Evolutionary conservation across 306 rosid genomes (phyloP).

Genomic region (Quercus bicolor): DNA sequence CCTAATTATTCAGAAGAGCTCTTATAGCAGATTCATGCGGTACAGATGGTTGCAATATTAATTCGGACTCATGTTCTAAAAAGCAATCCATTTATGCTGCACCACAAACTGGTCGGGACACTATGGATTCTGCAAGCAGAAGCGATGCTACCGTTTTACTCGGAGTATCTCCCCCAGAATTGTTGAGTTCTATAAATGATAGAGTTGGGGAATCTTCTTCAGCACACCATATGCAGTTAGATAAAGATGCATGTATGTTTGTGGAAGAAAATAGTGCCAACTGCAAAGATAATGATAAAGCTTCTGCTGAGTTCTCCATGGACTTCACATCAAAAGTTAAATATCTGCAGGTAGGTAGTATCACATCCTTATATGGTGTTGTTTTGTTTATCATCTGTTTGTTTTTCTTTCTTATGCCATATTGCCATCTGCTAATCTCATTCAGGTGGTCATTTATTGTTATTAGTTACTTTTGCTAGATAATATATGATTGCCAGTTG

Average conservation of each 20-base stretch:
- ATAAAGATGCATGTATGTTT: slow-evolving; percentile 13
- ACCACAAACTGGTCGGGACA: slow-evolving; percentile 17
- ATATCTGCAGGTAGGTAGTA: slow-evolving; percentile 16
- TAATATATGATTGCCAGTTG: background rate
- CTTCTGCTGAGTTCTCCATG: background rate
- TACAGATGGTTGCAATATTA: slow-evolving; percentile 27
- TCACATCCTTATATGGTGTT: background rate
- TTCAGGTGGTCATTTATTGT: background rate
- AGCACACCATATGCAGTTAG: slow-evolving; percentile 21
- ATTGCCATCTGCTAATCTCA: slow-evolving; percentile 12
- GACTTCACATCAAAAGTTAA: background rate
- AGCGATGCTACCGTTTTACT: slow-evolving; percentile 32
- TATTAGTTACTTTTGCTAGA: slow-evolving; percentile 13
- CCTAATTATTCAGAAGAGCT: slow-evolving; percentile 18
- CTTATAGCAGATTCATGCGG: slow-evolving; percentile 31
- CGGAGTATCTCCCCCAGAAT: slow-evolving; percentile 32
- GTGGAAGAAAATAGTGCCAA: slow-evolving; percentile 8
- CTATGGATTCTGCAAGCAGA: slow-evolving; percentile 40
- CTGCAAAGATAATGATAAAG: slow-evolving; percentile 19
- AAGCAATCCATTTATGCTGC: slow-evolving; percentile 28
- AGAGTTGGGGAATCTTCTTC: slow-evolving; percentile 18
- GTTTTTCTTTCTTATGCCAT: background rate
- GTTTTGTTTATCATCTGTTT: background rate
- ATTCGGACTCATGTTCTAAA: slow-evolving; percentile 34
- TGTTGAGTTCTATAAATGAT: slow-evolving; percentile 14